Base-by-base conservation (phyloP, 2,329 filamentous ascomycete genomes). In the Pseudogymnoascus sp. region DNA sequence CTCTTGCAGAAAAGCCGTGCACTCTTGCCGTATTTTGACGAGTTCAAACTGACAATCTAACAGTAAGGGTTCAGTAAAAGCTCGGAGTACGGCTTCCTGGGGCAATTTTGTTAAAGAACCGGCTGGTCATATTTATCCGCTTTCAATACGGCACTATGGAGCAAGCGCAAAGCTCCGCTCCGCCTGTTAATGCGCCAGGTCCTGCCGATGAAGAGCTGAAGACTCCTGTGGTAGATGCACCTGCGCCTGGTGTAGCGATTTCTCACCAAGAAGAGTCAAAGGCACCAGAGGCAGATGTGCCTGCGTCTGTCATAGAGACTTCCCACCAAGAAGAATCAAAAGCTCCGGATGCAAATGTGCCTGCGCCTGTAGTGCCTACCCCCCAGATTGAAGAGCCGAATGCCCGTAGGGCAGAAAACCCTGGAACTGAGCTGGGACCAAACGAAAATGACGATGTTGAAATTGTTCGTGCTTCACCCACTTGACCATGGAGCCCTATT, bases 401-500 rank as follows among this genome's bases (percentile, higher is more conserved):
- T 29, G 14, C 7, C 14, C 14, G 12, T 39, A 10, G 3, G 18
- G 47, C 31, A 23, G n/a, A 14, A 23, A 40, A 12, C 34, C 31
- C 47, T 18, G 31, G 36, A 26, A 21, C 14, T 61, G 23, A 37
- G 21, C 5, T 26, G 10, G 62, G 40, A n/a, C 16, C 45, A 60
- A 37, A 60, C 29, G 31, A 60, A 6, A 23, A n/a, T 36, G 62
- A 60, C 23, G 18, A 59, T 60, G 47, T 60, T 36, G 45, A 63
- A 37, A 57, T 63, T 57, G 45, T 37, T 34, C 12, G 34, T 51
- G 45, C 14, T 16, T 51, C 23, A 51, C 23, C 14, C 23, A 29
- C 14, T 51, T 29, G 7, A 51, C 14, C 42, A 29, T 29, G 23
- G 23, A 29, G 45, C 16, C 11, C 23, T 60, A 21, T 36, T 60